These are phyloP conservation scores for Lentinula edodes DNA, from an alignment of 768 basidiomycete species.

Conservation along the genomic window DNA sequence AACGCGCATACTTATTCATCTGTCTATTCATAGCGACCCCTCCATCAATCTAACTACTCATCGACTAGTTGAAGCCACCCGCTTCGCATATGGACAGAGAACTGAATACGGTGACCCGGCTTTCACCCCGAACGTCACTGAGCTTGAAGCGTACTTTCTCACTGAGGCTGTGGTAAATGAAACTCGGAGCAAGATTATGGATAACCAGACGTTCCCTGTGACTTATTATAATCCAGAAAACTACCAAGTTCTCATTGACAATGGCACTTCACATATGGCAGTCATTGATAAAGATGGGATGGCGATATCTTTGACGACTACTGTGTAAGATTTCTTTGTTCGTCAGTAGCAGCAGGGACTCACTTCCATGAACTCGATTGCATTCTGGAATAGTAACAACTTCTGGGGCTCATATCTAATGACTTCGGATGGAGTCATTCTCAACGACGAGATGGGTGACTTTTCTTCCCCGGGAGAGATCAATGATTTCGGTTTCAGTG, in stretches of 20 bases:
- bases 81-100: constrained; percentile 29
- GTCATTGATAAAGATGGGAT: constrained; percentile 26
- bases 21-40: constrained; percentile 10
- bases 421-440: constrained; percentile 19
- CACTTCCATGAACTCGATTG: not conserved
- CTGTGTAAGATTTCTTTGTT: constrained; percentile 5
- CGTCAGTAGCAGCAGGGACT: too few species aligned
- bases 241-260: constrained; percentile 22
- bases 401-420: constrained; percentile 21
- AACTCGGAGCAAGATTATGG: constrained; percentile 19
- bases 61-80: constrained; percentile 25
- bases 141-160: constrained; percentile 24
- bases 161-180: constrained; percentile 17
- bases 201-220: constrained; percentile 21
- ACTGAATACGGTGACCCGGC: constrained; percentile 29
- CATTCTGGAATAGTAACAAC: constrained; percentile 9
- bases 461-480: constrained; percentile 18
- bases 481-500: constrained; percentile 30
- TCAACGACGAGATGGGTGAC: constrained; percentile 25
- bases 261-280: constrained; percentile 31
- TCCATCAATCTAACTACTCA: constrained; percentile 28
- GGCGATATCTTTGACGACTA: constrained; percentile 20
- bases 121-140: constrained; percentile 30
- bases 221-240: constrained; percentile 26
- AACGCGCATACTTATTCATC: not conserved